A percentile compares a stretch with the other conserved stretches of the same genome.
These are phyloP conservation scores for Euryodendron excelsum DNA, from an alignment of 148 eudicot genomes.

Conservation along the genomic window DNA sequence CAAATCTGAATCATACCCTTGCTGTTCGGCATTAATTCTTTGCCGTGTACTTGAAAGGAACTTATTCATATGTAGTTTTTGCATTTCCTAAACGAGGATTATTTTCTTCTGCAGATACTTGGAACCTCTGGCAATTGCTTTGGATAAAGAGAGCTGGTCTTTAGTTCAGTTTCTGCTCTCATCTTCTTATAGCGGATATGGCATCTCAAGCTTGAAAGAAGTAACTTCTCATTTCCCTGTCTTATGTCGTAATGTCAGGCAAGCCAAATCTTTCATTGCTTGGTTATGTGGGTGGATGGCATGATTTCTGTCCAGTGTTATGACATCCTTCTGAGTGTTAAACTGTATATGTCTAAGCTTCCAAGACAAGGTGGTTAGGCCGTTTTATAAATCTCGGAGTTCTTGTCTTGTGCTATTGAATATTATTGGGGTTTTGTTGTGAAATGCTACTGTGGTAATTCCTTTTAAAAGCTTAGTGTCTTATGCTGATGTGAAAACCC, in stretches of 20 bases:
- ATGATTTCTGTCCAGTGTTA: background rate
- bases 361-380: background rate
- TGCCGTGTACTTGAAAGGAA: background rate
- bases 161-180: conserved; percentile 88
- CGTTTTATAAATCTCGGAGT: background rate
- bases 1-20: background rate
- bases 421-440: background rate
- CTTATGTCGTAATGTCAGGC: background rate
- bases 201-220: conserved; percentile 79
- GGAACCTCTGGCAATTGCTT: conserved; percentile 90
- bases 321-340: background rate
- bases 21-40: background rate
- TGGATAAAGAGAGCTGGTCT: conserved; percentile 94
- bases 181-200: conserved; percentile 91
- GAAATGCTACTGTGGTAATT: background rate
- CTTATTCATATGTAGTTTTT: background rate
- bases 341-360: background rate
- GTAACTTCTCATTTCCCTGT: conserved; percentile 32
- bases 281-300: background rate
- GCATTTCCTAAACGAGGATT: background rate
- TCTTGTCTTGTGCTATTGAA: background rate
- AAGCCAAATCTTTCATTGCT: background rate
- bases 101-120: conserved; percentile 55
- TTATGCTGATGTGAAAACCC: background rate
- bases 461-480: background rate